Percentiles rank a stretch among this genome's conserved stretches.
Conservation (phyloP, 495 filamentous ascomycete species). For the Trichoderma reesei region DNA sequence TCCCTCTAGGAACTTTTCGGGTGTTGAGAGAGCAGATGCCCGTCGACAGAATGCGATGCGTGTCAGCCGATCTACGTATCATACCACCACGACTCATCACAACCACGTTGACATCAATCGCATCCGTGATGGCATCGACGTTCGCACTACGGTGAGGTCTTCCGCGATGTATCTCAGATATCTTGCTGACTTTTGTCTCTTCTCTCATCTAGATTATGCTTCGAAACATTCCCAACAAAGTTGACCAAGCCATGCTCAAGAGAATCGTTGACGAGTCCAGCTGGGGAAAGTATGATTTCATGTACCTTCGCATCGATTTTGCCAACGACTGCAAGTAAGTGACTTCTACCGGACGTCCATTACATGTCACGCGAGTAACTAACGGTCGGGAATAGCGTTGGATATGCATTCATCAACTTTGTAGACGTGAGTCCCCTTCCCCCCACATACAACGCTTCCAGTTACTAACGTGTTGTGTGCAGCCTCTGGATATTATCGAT, state of each 20-base stretch:
- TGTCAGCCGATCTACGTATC: constrained; percentile 29
- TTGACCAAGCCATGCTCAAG: constrained; percentile 74
- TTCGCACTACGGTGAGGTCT: constrained; percentile 60
- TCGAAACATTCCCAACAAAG: constrained; percentile 88
- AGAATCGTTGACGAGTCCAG: constrained; percentile 67
- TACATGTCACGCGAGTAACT: not conserved
- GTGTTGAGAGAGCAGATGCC: constrained; percentile 19
- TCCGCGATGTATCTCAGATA: not conserved
- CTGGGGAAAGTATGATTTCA: constrained; percentile 79
- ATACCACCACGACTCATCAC: constrained; percentile 41
- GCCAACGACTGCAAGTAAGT: constrained; percentile 81
- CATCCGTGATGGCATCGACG: constrained; percentile 57
- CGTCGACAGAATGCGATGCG: constrained; percentile 35
- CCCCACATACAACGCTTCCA: not conserved
- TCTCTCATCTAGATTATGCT: constrained; percentile 66
- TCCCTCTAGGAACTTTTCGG: constrained; percentile 23
- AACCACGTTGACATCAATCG: constrained; percentile 57
- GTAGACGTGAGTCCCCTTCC: constrained; percentile 49
- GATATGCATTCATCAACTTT: constrained; percentile 98
- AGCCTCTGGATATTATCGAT: constrained; percentile 65
- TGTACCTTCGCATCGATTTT: constrained; percentile 92
- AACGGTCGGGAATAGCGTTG: constrained; percentile 53
- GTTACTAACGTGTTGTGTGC: constrained; percentile 21
- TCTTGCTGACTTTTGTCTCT: constrained; percentile 14
- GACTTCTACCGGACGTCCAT: not conserved